Evolutionary conservation across 768 basidiomycete genomes (phyloP).

Genomic region (Podaxis sp.): DNA sequence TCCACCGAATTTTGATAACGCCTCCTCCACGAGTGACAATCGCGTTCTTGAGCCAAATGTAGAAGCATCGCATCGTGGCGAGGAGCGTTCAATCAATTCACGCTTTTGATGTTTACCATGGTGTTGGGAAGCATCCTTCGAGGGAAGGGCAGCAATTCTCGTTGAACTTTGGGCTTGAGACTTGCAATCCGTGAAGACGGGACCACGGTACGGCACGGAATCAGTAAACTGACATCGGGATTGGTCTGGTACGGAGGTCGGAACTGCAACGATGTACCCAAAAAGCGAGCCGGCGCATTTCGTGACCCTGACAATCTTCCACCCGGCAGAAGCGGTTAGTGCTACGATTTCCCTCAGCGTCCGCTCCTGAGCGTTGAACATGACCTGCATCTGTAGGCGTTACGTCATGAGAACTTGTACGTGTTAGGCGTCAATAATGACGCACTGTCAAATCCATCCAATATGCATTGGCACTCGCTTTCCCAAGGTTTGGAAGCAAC

Average conservation of each 20-base stretch:
- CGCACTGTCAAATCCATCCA: slow-evolving; percentile 34
- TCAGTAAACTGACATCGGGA: slow-evolving; percentile 20
- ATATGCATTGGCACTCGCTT: slow-evolving; percentile 33
- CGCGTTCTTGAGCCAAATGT: slow-evolving; percentile 57
- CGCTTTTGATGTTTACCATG: slow-evolving; percentile 21
- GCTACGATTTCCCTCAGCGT: slow-evolving; percentile 30
- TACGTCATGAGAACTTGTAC: not conserved
- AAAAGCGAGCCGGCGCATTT: slow-evolving; percentile 64
- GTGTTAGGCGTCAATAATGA: not conserved
- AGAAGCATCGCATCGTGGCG: slow-evolving; percentile 56
- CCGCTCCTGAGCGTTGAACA: slow-evolving; percentile 38
- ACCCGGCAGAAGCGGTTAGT: slow-evolving; percentile 30
- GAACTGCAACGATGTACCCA: slow-evolving; percentile 69
- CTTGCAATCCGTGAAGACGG: slow-evolving; percentile 5
- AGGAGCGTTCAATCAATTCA: slow-evolving; percentile 39
- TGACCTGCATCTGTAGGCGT: slow-evolving; percentile 33
- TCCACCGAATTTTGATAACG: slow-evolving; percentile 38
- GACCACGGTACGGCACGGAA: slow-evolving; percentile 24
- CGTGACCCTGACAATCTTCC: slow-evolving; percentile 33
- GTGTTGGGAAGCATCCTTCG: not conserved
- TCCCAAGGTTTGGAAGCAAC: slow-evolving; percentile 37
- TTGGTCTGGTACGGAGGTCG: slow-evolving; percentile 46
- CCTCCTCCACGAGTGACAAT: slow-evolving; percentile 44
- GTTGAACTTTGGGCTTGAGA: not conserved
- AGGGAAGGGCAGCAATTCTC: not conserved